Percentiles rank a stretch among this genome's conserved stretches.
These are phyloP conservation scores for Colletotrichum sp. DNA, from an alignment of 2,329 filamentous ascomycete genomes.

Conservation along the genomic window DNA sequence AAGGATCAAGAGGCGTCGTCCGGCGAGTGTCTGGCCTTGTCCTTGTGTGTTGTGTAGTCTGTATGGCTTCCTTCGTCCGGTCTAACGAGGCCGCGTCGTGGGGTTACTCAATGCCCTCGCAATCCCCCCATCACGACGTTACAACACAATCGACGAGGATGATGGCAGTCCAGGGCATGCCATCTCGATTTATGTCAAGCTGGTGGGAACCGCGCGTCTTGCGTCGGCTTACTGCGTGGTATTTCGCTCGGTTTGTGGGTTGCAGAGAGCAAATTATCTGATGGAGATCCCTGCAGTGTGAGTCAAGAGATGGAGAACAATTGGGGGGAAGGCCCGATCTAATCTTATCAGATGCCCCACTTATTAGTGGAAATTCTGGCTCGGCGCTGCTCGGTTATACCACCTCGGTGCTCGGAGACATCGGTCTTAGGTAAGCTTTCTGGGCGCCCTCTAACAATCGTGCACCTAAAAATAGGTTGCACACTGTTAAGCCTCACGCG, in stretches of 20 bases:
- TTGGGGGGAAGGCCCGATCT: constrained; percentile 16
- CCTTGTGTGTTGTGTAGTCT: background rate
- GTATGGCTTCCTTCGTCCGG: background rate
- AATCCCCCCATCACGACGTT: background rate
- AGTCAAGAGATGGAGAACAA: constrained; percentile 14
- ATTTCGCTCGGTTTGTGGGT: constrained; percentile 6
- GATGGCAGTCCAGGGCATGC: background rate
- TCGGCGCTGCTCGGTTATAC: constrained; percentile 5
- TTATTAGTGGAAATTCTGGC: background rate
- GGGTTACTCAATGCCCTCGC: background rate
- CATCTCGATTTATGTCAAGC: background rate
- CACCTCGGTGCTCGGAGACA: constrained; percentile 10
- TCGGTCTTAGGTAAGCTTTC: background rate
- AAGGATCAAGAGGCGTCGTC: background rate
- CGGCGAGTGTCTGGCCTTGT: background rate
- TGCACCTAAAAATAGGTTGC: fast-evolving
- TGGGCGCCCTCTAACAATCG: background rate
- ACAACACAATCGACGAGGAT: background rate
- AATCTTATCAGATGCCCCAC: constrained; percentile 23
- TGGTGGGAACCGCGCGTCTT: constrained; percentile 3
- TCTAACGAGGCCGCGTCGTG: background rate
- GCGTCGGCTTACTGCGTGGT: background rate
- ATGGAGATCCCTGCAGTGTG: constrained; percentile 16
- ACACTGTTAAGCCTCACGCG: background rate
- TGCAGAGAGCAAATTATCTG: constrained; percentile 16